Conservation (phyloP, 495 filamentous ascomycete species). For the Talaromyces adpressus region DNA sequence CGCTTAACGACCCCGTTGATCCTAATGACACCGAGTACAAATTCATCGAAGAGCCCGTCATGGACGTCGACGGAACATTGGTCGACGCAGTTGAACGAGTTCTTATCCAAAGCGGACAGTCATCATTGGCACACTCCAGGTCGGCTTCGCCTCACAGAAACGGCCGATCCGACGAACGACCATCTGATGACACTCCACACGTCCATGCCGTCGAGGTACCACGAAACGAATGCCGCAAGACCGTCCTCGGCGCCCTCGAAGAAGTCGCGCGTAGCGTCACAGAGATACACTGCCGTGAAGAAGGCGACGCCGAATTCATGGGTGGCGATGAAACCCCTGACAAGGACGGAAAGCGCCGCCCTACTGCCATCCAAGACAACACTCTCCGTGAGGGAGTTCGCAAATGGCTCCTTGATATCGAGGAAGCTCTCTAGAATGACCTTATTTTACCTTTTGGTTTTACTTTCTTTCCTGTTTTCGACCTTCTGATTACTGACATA, state of each 20-base stretch:
- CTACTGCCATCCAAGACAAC: conserved; percentile 41
- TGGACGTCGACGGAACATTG: conserved; percentile 65
- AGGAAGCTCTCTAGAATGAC: conserved; percentile 35
- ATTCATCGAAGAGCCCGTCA: conserved; percentile 66
- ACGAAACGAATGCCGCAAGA: conserved; percentile 51
- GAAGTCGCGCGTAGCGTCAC: conserved; percentile 56
- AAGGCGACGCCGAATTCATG: conserved; percentile 26
- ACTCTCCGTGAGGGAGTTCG: conserved; percentile 58
- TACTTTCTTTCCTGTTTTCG: background rate
- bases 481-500: background rate
- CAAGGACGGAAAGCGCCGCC: conserved; percentile 30
- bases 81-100: conserved; percentile 73
- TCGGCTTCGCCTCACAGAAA: conserved; percentile 36
- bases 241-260: conserved; percentile 58
- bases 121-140: conserved; percentile 36
- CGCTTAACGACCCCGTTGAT: conserved; percentile 17
- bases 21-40: conserved; percentile 48
- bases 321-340: conserved; percentile 14
- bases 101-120: conserved; percentile 50
- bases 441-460: conserved; percentile 8
- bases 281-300: conserved; percentile 44
- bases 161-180: conserved; percentile 20
- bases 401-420: conserved; percentile 55
- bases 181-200: conserved; percentile 11
- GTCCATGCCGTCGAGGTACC: conserved; percentile 37